Conservation (phyloP, 768 basidiomycete species). For the Cyclocybe cylindracea region DNA sequence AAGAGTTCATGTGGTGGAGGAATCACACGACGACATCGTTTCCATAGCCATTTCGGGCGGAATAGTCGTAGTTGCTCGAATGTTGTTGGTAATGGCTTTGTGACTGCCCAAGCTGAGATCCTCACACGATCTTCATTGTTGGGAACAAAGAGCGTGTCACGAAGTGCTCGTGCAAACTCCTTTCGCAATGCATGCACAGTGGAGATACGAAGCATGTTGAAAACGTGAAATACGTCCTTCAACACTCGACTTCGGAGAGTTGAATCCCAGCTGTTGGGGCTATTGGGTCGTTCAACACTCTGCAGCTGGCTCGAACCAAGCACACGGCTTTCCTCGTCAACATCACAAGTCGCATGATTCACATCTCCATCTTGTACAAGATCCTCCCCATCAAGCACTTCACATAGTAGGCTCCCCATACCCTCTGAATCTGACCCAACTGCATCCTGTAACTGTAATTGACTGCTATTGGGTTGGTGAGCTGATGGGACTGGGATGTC, state of each 20-base stretch:
- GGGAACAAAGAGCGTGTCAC: slow-evolving; percentile 11
- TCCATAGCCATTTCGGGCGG: slow-evolving; percentile 24
- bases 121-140: slow-evolving; percentile 17
- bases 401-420: too few species aligned
- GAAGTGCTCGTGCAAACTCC: slow-evolving; percentile 8
- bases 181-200: slow-evolving; percentile 21
- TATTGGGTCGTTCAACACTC: too few species aligned
- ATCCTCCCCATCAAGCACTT: too few species aligned
- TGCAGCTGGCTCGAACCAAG: too few species aligned
- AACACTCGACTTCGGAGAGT: slow-evolving; percentile 19
- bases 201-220: slow-evolving; percentile 28
- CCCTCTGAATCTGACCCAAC: too few species aligned
- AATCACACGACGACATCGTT: slow-evolving; percentile 25
- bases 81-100: slow-evolving; percentile 2
- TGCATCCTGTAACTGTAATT: too few species aligned
- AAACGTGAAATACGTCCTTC: slow-evolving; percentile 27
- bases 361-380: too few species aligned
- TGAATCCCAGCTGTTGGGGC: not conserved
- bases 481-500: too few species aligned
- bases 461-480: too few species aligned
- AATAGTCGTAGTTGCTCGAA: slow-evolving; percentile 6
- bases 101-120: slow-evolving; percentile 19
- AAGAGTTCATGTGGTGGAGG: slow-evolving; percentile 32
- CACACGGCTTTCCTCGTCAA: too few species aligned
- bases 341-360: too few species aligned